These are phyloP conservation scores for Aureobasidium zeae DNA, from an alignment of 2,329 filamentous ascomycete genomes.

Conservation along the genomic window DNA sequence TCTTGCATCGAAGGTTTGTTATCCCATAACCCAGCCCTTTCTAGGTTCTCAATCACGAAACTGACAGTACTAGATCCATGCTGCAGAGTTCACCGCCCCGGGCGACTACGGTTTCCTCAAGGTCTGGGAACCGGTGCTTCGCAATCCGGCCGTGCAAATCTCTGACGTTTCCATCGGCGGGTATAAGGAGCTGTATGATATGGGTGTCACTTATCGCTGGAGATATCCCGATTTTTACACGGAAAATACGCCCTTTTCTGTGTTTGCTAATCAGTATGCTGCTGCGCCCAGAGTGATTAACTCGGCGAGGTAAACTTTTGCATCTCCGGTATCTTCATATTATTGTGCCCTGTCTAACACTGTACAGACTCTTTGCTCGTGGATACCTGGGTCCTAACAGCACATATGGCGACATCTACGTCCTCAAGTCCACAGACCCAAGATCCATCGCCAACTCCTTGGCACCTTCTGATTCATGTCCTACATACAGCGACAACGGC, in stretches of 20 bases:
- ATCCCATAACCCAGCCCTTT: not conserved
- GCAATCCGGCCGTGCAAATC: constrained; percentile 47
- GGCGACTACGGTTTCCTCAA: constrained; percentile 49
- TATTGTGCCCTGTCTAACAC: too few species aligned
- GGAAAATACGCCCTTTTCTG: constrained; percentile 43
- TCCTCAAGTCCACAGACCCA: constrained; percentile 48
- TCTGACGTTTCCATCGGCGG: constrained; percentile 52
- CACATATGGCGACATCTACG: constrained; percentile 47
- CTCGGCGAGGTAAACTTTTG: constrained; percentile 37
- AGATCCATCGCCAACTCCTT: constrained; percentile 52
- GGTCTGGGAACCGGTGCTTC: constrained; percentile 50
- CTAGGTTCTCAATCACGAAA: too few species aligned
- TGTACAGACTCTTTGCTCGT: constrained; percentile 45
- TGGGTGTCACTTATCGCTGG: constrained; percentile 43
- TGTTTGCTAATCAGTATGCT: constrained; percentile 57
- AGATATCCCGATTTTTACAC: constrained; percentile 42
- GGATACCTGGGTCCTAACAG: constrained; percentile 53
- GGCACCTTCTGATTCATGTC: constrained; percentile 54
- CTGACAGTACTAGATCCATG: constrained; percentile 39
- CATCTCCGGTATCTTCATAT: not conserved
- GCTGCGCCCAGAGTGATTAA: constrained; percentile 44
- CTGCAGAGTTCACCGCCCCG: constrained; percentile 43
- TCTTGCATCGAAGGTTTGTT: constrained; percentile 22
- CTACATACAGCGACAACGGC: constrained; percentile 47
- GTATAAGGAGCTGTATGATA: constrained; percentile 50